Percentiles rank a stretch among this genome's conserved stretches.
Conservation (phyloP, 768 basidiomycete genomes). For the Tylopilus sp. region DNA sequence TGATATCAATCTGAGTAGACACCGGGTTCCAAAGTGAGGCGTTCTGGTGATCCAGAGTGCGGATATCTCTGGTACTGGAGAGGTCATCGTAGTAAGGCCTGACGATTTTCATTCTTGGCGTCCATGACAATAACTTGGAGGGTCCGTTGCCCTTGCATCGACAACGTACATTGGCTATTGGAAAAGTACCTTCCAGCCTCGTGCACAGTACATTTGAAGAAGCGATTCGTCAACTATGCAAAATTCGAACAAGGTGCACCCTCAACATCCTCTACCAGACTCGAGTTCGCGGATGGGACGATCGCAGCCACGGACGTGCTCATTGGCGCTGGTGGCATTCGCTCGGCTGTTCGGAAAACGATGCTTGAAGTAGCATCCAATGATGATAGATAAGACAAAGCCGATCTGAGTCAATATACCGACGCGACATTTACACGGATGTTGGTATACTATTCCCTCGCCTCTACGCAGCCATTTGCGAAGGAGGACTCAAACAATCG, state of each 20-base stretch:
- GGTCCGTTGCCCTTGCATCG: slow-evolving; percentile 17
- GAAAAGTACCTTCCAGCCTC: slow-evolving; percentile 18
- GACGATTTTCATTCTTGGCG: background rate
- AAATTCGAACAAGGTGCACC: slow-evolving; percentile 20
- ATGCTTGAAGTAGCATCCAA: slow-evolving; percentile 20
- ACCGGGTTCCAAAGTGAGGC: slow-evolving; percentile 3
- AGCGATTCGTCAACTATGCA: slow-evolving; percentile 18
- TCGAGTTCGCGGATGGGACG: slow-evolving; percentile 15
- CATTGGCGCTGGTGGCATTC: slow-evolving; percentile 46
- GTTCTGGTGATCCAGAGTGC: slow-evolving; percentile 30
- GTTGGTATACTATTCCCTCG: slow-evolving; percentile 36
- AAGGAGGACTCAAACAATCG: slow-evolving; percentile 22
- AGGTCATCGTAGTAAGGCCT: slow-evolving; percentile 16
- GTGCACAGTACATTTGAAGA: slow-evolving; percentile 16
- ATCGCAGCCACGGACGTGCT: slow-evolving; percentile 37
- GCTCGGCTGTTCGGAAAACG: slow-evolving; percentile 23
- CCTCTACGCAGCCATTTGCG: slow-evolving; percentile 32
- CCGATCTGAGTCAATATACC: slow-evolving; percentile 9
- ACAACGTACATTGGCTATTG: slow-evolving; percentile 19
- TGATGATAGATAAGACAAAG: background rate
- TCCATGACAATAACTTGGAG: background rate
- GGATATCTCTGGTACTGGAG: slow-evolving; percentile 31
- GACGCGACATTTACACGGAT: slow-evolving; percentile 42
- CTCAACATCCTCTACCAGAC: slow-evolving; percentile 16
- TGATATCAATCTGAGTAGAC: background rate